Percentiles rank a stretch among this genome's conserved stretches.
Evolutionary conservation across 768 basidiomycete species (phyloP).

Genomic region (Tulasnella sp.): DNA sequence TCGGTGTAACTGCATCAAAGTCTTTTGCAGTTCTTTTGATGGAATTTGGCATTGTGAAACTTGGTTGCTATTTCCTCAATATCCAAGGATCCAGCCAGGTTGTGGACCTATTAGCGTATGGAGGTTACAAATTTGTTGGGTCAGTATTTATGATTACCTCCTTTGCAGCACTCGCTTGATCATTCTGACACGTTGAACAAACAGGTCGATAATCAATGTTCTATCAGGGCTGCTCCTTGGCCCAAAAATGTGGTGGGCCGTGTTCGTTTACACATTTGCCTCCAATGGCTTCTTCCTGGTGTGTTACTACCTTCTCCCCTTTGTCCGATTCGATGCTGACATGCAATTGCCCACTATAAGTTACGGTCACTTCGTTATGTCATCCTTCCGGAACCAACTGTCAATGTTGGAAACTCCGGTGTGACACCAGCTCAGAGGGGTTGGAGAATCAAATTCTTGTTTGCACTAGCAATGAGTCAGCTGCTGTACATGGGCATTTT

Average conservation of each 20-base stretch:
- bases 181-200: background rate
- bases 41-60: conserved; percentile 79
- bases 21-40: conserved; percentile 73
- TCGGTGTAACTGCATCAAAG: conserved; percentile 75
- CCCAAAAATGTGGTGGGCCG: conserved; percentile 46
- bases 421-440: conserved; percentile 68
- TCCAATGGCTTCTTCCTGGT: conserved; percentile 93
- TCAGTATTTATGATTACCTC: conserved; percentile 27
- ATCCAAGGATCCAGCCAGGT: conserved; percentile 61
- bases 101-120: conserved; percentile 79
- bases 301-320: conserved; percentile 25
- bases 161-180: background rate
- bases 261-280: conserved; percentile 75
- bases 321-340: too few relatives aligned
- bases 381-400: conserved; percentile 67
- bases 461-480: conserved; percentile 72
- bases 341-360: too few relatives aligned
- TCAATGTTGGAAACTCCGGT: conserved; percentile 39
- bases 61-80: conserved; percentile 87
- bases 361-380: conserved; percentile 87
- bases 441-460: conserved; percentile 78
- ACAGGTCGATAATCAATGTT: conserved; percentile 74
- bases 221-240: conserved; percentile 54
- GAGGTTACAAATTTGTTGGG: conserved; percentile 98
- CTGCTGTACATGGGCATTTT: conserved; percentile 76